phyloP scores from a whole-genome alignment of 768 basidiomycete genomes.

The Scleroderma bovista region DNA sequence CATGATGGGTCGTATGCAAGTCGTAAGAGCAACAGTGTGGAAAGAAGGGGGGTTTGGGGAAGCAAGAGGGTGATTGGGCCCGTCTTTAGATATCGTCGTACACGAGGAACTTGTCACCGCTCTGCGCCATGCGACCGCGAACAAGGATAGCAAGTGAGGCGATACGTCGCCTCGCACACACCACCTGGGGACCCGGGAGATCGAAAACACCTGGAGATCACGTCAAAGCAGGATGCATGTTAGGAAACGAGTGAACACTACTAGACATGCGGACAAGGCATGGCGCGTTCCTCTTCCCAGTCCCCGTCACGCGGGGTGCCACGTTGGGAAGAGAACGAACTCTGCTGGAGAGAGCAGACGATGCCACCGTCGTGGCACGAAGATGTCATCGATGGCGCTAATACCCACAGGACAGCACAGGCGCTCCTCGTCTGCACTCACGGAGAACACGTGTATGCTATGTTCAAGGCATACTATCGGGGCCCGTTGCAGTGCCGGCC shows the following conservation, averaged over 20 bases:
- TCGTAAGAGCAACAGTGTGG: neutral
- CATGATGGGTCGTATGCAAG: constrained; percentile 16
- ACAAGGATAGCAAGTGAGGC: constrained; percentile 1
- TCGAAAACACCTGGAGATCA: constrained; percentile 16
- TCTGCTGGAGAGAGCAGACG: neutral
- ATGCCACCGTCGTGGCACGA: no score
- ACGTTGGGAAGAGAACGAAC: no score
- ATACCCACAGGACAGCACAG: neutral
- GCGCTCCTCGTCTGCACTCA: neutral
- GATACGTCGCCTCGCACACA: constrained; percentile 11
- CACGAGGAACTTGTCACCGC: constrained; percentile 25
- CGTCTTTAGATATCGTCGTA: constrained; percentile 26
- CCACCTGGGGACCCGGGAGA: constrained; percentile 21
- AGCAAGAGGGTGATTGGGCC: constrained; percentile 2
- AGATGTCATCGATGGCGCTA: no score
- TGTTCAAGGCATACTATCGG: neutral
- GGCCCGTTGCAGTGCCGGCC: no score
- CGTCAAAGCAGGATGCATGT: constrained; percentile 18
- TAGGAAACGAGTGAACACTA: constrained; percentile 13
- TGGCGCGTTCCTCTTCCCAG: constrained; percentile 5
- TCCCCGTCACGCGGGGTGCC: neutral
- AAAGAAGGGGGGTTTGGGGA: constrained; percentile 9
- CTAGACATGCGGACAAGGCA: constrained; percentile 21
- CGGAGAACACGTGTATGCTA: neutral
- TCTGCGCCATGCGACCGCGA: constrained; percentile 19